These are phyloP conservation scores for Euphorbia pulcherrima DNA, from an alignment of 345 rosid species.

Conservation along the genomic window DNA sequence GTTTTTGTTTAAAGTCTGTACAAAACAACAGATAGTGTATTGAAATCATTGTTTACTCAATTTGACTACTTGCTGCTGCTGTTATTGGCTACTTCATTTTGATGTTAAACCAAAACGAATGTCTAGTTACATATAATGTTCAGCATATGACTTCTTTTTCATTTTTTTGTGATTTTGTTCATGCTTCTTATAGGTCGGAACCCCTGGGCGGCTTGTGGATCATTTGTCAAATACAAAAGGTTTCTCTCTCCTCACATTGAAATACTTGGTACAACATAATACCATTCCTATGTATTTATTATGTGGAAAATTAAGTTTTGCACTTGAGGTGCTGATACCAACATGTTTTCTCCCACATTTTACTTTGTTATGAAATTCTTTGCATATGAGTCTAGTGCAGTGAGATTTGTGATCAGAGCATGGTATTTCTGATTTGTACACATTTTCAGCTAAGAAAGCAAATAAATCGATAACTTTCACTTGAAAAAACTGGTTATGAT, in stretches of 20 bases:
- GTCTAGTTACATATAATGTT: not conserved
- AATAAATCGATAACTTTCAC: not conserved
- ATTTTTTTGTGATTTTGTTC: constrained; percentile 7
- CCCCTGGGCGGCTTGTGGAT: constrained; percentile 93
- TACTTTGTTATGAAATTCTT: too few relatives aligned
- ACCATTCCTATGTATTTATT: too few relatives aligned
- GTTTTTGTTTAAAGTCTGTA: not conserved
- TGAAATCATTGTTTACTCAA: too few relatives aligned
- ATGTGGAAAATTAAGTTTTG: too few relatives aligned
- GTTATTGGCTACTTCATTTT: not conserved
- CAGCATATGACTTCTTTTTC: not conserved
- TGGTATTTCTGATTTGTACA: not conserved
- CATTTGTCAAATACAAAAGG: constrained; percentile 87
- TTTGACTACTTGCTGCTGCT: not conserved
- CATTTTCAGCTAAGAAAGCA: not conserved
- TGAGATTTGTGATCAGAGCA: too few relatives aligned
- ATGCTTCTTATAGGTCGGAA: constrained; percentile 62
- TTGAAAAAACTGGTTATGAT: not conserved
- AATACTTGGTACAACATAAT: constrained; percentile 61
- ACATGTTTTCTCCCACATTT: not conserved
- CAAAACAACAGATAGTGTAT: not conserved
- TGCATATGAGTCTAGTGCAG: too few relatives aligned
- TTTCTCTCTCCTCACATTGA: constrained; percentile 68
- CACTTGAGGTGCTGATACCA: not conserved
- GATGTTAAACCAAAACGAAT: not conserved